phyloP scores from a whole-genome alignment of 2,329 filamentous ascomycete genomes.

The Apiospora marii region DNA sequence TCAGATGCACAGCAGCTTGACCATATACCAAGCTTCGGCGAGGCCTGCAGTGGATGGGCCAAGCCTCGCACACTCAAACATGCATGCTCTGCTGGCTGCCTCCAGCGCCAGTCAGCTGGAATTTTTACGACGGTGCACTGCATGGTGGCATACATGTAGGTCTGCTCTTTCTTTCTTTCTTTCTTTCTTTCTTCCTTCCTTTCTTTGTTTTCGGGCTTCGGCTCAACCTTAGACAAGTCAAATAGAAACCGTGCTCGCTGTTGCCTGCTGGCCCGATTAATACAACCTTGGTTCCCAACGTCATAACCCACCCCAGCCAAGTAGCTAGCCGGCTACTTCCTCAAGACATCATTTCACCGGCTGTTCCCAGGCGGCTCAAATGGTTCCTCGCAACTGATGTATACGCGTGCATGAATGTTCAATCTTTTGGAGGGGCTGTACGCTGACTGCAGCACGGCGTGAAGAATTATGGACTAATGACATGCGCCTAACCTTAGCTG shows the following conservation, averaged over 20 bases:
- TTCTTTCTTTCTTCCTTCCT: background rate
- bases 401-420: too few species aligned
- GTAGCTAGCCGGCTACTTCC: too few species aligned
- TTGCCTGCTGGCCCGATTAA: too few species aligned
- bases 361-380: too few species aligned
- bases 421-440: background rate
- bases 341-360: too few species aligned
- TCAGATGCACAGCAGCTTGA: background rate
- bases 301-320: too few species aligned
- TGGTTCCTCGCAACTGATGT: background rate
- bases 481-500: background rate
- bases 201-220: background rate
- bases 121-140: background rate
- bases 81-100: slow-evolving; percentile 14
- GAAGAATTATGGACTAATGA: background rate
- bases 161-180: background rate
- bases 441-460: too few species aligned
- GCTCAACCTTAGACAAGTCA: background rate
- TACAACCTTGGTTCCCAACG: too few species aligned
- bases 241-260: too few species aligned
- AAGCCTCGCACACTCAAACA: background rate
- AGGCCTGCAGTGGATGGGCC: background rate
- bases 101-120: background rate
- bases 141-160: background rate
- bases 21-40: background rate